phyloP scores from a whole-genome alignment of 257 asterid genomes.

The Scutellaria minor region DNA sequence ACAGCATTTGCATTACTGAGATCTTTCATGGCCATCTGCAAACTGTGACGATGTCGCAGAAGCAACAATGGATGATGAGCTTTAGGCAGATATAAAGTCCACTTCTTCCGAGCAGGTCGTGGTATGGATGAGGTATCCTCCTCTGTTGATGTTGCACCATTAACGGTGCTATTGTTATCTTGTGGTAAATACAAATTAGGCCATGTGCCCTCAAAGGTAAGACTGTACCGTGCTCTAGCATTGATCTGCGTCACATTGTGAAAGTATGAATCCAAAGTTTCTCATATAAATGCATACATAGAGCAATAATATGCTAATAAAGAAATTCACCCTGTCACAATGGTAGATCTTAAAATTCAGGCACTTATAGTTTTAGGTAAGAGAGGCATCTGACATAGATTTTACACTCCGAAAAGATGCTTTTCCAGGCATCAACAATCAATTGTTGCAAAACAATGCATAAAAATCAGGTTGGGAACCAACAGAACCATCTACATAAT shows the following conservation, averaged over 20 bases:
- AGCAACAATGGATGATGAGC: constrained; percentile 86
- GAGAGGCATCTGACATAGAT: constrained; percentile 22
- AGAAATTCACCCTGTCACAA: constrained; percentile 20
- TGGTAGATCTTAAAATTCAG: background rate
- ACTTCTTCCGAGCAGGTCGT: constrained; percentile 53
- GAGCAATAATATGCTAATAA: constrained; percentile 19
- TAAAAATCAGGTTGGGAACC: constrained; percentile 31
- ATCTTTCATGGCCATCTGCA: constrained; percentile 75
- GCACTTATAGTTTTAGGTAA: constrained; percentile 17
- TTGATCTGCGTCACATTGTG: constrained; percentile 62
- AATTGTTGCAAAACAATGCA: constrained; percentile 28
- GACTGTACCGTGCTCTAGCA: constrained; percentile 89
- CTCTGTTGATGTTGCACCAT: constrained; percentile 43
- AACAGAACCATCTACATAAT: constrained; percentile 20
- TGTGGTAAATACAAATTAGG: constrained; percentile 80
- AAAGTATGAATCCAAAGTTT: constrained; percentile 28
- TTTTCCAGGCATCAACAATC: constrained; percentile 16
- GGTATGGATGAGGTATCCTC: constrained; percentile 46
- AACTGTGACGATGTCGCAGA: constrained; percentile 69
- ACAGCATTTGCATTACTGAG: constrained; percentile 80
- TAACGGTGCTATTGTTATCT: constrained; percentile 46
- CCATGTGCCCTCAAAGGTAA: constrained; percentile 80
- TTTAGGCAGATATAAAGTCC: constrained; percentile 84
- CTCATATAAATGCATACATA: background rate
- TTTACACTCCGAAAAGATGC: constrained; percentile 26